These are phyloP conservation scores for Flaveria sonorensis DNA, from an alignment of 129 eudicot species.

Conservation along the genomic window DNA sequence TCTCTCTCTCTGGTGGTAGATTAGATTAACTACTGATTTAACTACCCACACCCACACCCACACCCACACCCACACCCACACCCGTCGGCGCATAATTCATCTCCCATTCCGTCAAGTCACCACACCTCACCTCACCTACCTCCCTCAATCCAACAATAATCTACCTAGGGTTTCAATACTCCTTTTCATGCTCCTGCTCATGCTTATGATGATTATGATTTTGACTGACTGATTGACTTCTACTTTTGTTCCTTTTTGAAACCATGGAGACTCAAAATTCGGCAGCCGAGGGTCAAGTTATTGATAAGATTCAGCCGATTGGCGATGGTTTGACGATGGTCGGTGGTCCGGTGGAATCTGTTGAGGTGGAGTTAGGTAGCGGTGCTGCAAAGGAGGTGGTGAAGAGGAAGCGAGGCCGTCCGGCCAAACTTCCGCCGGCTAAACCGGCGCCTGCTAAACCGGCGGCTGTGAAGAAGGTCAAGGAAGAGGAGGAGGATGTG, in stretches of 20 bases:
- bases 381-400: conserved; percentile 16
- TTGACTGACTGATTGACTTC: not conserved
- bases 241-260: not conserved
- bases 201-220: not conserved
- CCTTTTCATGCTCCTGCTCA: not conserved
- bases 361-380: conserved; percentile 33
- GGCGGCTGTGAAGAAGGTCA: conserved; percentile 42
- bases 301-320: conserved; percentile 27
- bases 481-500: conserved; percentile 65
- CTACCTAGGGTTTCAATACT: conserved; percentile 46
- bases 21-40: not conserved
- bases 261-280: conserved; percentile 28
- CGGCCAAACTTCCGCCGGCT: conserved; percentile 45
- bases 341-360: conserved; percentile 31
- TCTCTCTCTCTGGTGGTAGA: conserved; percentile 26
- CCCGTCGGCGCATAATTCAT: conserved; percentile 34
- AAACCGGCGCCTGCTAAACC: conserved; percentile 39
- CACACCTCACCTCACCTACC: not conserved
- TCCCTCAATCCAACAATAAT: conserved; percentile 23
- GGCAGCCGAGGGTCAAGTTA: conserved; percentile 27
- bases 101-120: conserved; percentile 7
- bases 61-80: conserved; percentile 19
- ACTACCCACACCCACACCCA: conserved; percentile 33
- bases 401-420: conserved; percentile 84
- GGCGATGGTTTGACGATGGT: conserved; percentile 37